Percentiles rank a stretch among this genome's conserved stretches.
Evolutionary conservation across 768 basidiomycete species (phyloP).

Genomic region (Lactifluus pinguis): DNA sequence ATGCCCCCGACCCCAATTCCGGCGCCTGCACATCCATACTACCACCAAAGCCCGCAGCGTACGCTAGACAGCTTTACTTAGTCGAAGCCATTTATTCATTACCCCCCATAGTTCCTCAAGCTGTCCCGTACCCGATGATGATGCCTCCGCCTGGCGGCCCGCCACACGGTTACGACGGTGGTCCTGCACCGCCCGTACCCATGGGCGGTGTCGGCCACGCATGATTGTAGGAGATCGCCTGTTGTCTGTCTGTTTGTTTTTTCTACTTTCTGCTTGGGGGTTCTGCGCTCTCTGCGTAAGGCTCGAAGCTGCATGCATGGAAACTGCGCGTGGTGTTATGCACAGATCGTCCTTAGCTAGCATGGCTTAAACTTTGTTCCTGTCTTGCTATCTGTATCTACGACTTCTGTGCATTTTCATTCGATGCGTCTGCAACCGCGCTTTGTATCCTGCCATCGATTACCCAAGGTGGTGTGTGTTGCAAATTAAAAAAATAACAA

Average conservation of each 20-base stretch:
- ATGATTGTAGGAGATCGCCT: conserved; percentile 27
- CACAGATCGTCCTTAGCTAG: not conserved
- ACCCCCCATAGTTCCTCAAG: conserved; percentile 58
- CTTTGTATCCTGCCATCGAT: conserved; percentile 2
- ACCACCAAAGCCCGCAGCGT: conserved; percentile 87
- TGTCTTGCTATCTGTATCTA: conserved; percentile 14
- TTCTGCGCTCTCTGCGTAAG: not conserved
- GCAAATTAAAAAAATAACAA: not conserved
- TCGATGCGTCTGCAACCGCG: not conserved
- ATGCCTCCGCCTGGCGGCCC: conserved; percentile 74
- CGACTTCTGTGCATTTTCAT: conserved; percentile 5
- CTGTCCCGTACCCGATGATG: conserved; percentile 88
- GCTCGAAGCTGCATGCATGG: not conserved
- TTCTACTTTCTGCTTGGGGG: conserved; percentile 13
- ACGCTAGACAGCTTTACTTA: conserved; percentile 23
- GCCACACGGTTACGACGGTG: conserved; percentile 66
- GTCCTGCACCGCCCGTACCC: conserved; percentile 56
- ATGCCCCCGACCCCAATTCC: conserved; percentile 92
- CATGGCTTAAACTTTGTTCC: not conserved
- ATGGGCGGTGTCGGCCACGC: conserved; percentile 69
- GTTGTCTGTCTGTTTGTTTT: conserved; percentile 11
- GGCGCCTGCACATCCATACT: conserved; percentile 78
- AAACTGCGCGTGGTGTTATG: not conserved
- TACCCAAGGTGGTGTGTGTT: not conserved
- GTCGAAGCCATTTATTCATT: not conserved